Percentiles rank a stretch among this genome's conserved stretches.
These are phyloP conservation scores for Umbelopsis sp. DNA, from an alignment of 192 early-diverging fungal species.

Conservation along the genomic window DNA sequence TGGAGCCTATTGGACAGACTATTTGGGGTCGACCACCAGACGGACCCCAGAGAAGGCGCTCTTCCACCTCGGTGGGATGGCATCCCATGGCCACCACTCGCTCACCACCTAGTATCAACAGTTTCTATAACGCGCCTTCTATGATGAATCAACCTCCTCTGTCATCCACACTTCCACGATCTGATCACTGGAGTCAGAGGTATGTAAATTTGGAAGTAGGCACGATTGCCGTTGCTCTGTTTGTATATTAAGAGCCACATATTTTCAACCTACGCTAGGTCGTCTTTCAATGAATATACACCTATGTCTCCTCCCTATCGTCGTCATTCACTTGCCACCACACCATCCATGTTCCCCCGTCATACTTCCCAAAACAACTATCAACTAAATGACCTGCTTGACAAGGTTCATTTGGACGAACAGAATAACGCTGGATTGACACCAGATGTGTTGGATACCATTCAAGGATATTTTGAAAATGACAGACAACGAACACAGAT, in stretches of 20 bases:
- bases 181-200: constrained; percentile 15
- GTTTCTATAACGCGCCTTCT: neutral
- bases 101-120: neutral
- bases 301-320: constrained; percentile 36
- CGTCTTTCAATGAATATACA: neutral
- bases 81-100: constrained; percentile 18
- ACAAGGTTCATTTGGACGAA: neutral
- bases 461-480: constrained; percentile 44
- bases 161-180: neutral
- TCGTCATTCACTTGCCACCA: constrained; percentile 54
- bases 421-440: neutral
- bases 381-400: neutral
- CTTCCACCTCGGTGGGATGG: constrained; percentile 10
- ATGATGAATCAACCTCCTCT: constrained; percentile 14
- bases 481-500: constrained; percentile 32
- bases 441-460: constrained; percentile 21
- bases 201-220: neutral
- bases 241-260: neutral
- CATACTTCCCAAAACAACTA: constrained; percentile 31
- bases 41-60: neutral
- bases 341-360: constrained; percentile 37
- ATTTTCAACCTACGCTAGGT: neutral
- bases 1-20: constrained; percentile 10
- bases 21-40: constrained; percentile 7
- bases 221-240: too few relatives aligned